Conservation (phyloP, 106 monocot species). For the Acorus gramineus region DNA sequence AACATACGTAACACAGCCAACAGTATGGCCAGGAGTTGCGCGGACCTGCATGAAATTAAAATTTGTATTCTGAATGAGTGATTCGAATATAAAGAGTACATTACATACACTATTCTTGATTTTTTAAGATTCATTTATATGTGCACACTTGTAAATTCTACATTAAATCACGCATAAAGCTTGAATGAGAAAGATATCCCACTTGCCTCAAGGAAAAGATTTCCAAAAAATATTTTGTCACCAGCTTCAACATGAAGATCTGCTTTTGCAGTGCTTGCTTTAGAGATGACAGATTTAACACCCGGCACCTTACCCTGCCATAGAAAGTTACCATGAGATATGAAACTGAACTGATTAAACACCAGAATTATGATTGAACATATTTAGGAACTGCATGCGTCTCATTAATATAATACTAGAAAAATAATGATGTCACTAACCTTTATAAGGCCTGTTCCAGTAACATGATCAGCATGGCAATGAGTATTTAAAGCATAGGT, state of each 20-base stretch:
- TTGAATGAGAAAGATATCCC: no score
- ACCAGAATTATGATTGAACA: no score
- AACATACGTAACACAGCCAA: slow-evolving; percentile 83
- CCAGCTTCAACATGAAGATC: slow-evolving; percentile 65
- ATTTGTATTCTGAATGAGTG: neutral
- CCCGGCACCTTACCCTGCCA: slow-evolving; percentile 65
- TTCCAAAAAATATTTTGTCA: slow-evolving; percentile 72
- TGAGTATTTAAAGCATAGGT: slow-evolving; percentile 96
- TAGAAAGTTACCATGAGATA: neutral
- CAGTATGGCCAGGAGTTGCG: slow-evolving; percentile 87
- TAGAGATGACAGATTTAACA: slow-evolving; percentile 76
- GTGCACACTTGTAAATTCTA: no score
- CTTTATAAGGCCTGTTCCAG: slow-evolving; percentile 92
- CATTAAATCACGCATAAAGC: no score
- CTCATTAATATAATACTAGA: no score
- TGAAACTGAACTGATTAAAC: no score
- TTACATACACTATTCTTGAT: no score
- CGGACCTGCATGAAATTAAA: slow-evolving; percentile 51
- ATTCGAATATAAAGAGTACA: no score
- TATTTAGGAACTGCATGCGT: no score
- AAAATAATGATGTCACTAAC: slow-evolving; percentile 13
- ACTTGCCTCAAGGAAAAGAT: slow-evolving; percentile 61
- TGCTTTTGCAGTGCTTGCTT: slow-evolving; percentile 66
- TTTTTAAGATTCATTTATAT: no score
- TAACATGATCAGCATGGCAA: slow-evolving; percentile 94